These are phyloP conservation scores for Cryomyces minteri DNA, from an alignment of 495 filamentous ascomycete species.

Conservation along the genomic window DNA sequence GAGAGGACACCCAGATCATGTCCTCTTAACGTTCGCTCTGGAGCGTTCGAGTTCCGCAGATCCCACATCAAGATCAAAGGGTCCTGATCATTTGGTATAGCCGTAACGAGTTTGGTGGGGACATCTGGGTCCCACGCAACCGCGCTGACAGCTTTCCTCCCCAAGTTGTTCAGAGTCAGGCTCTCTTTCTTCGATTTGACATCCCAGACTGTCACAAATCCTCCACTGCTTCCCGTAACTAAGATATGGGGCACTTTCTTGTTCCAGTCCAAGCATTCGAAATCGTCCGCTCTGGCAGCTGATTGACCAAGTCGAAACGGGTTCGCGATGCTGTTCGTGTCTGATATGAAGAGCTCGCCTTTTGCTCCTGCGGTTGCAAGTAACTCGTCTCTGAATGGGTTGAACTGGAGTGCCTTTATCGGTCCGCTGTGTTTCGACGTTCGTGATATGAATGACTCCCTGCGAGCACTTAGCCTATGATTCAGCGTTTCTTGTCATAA, in stretches of 20 bases:
- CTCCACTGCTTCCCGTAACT: slow-evolving; percentile 82
- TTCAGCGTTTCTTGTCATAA: no score
- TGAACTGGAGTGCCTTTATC: slow-evolving; percentile 94
- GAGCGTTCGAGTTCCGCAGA: slow-evolving; percentile 85
- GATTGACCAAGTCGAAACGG: slow-evolving; percentile 78
- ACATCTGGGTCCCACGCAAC: slow-evolving; percentile 94
- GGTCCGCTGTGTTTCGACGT: slow-evolving; percentile 86
- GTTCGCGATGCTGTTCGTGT: slow-evolving; percentile 72
- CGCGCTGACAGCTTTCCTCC: slow-evolving; percentile 82
- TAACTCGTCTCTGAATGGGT: slow-evolving; percentile 80
- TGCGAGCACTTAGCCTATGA: slow-evolving; percentile 15
- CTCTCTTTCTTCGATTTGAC: slow-evolving; percentile 93
- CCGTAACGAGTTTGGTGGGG: slow-evolving; percentile 82
- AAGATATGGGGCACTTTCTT: slow-evolving; percentile 93
- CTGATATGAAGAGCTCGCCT: slow-evolving; percentile 91
- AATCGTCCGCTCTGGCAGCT: slow-evolving; percentile 77
- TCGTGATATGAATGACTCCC: slow-evolving; percentile 64
- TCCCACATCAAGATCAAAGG: slow-evolving; percentile 89
- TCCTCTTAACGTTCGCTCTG: slow-evolving; percentile 71
- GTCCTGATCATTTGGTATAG: slow-evolving; percentile 78
- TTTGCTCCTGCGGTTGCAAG: slow-evolving; percentile 85
- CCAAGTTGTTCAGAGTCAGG: slow-evolving; percentile 80
- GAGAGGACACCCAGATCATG: slow-evolving; percentile 90
- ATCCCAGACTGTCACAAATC: slow-evolving; percentile 97
- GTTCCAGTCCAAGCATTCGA: slow-evolving; percentile 95